Percentiles rank a stretch among this genome's conserved stretches.
Conservation (phyloP, 2,329 filamentous ascomycete species). For the Xylaria sp. region DNA sequence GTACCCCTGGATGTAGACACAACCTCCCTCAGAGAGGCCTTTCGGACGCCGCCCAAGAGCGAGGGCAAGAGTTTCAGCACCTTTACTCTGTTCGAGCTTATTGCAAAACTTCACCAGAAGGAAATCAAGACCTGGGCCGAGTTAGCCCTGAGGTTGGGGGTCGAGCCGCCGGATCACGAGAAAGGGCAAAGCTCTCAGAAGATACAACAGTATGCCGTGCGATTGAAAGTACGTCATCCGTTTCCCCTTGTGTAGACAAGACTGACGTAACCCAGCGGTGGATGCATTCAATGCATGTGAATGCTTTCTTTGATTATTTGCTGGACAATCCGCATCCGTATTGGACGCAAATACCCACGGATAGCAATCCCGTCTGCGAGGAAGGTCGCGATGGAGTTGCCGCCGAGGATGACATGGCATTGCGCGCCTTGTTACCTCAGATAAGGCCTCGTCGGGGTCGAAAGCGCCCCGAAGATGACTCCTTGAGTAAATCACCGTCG, state of each 20-base stretch:
- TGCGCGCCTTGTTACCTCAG: conserved; percentile 82
- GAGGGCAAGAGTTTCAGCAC: conserved; percentile 86
- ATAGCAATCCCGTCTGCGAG: conserved; percentile 65
- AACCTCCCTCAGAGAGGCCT: conserved; percentile 72
- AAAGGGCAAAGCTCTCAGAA: conserved; percentile 92
- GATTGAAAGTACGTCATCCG: conserved; percentile 71
- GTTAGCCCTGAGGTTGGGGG: conserved; percentile 83
- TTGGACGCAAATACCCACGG: conserved; percentile 74
- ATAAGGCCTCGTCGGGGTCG: conserved; percentile 67
- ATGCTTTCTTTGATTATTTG: conserved; percentile 92
- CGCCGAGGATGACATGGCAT: conserved; percentile 85
- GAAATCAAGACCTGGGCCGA: conserved; percentile 95
- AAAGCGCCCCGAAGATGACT: conserved; percentile 68
- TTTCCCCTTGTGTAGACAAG: conserved; percentile 41
- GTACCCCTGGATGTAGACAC: conserved; percentile 75
- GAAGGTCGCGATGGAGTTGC: conserved; percentile 79
- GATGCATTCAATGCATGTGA: conserved; percentile 96
- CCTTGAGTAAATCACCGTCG: conserved; percentile 53
- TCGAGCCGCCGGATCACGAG: conserved; percentile 79
- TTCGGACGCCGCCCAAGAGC: conserved; percentile 81
- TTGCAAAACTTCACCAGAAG: conserved; percentile 76
- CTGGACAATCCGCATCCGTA: conserved; percentile 79
- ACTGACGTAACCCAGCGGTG: conserved; percentile 64
- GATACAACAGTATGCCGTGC: conserved; percentile 91
- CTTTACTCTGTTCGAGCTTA: conserved; percentile 76